A percentile compares a stretch with the other conserved stretches of the same genome.
Evolutionary conservation across 768 basidiomycete genomes (phyloP).

Genomic region (Russula griseocarnosa): DNA sequence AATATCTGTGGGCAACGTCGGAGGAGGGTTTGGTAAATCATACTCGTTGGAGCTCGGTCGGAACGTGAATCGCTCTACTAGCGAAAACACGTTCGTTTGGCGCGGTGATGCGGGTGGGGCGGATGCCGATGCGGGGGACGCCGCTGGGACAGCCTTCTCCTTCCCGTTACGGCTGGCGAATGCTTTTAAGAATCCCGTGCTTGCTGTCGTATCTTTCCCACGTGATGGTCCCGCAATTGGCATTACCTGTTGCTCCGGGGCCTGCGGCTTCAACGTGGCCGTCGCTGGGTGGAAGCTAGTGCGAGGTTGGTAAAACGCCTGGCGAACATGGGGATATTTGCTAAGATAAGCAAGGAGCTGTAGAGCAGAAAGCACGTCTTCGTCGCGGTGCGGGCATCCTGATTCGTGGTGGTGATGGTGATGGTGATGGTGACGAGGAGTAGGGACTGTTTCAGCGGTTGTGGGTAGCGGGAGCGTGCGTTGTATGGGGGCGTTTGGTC

Average conservation of each 20-base stretch:
- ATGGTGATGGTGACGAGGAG: conserved; percentile 34
- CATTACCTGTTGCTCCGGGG: conserved; percentile 17
- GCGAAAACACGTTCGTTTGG: conserved; percentile 90
- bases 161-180: conserved; percentile 50
- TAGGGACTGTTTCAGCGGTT: conserved; percentile 20
- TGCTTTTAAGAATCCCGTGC: conserved; percentile 42
- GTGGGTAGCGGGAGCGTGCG: conserved; percentile 26
- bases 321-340: conserved; percentile 96
- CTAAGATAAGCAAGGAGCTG: conserved; percentile 94
- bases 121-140: conserved; percentile 30
- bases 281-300: conserved; percentile 79
- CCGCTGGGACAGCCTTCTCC: conserved; percentile 37
- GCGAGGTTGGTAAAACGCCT: conserved; percentile 89
- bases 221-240: conserved; percentile 27
- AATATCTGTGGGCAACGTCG: conserved; percentile 79
- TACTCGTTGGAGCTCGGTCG: conserved; percentile 81
- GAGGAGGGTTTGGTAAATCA: conserved; percentile 61
- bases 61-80: conserved; percentile 96
- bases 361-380: conserved; percentile 85
- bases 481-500: conserved; percentile 25
- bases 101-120: conserved; percentile 33
- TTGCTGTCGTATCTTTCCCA: conserved; percentile 10
- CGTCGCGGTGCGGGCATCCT: conserved; percentile 79
- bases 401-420: conserved; percentile 39
- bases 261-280: conserved; percentile 32